Percentiles rank a stretch among this genome's conserved stretches.
phyloP scores from a whole-genome alignment of 164 flowering plant genomes.

The Berberis thunbergii region DNA sequence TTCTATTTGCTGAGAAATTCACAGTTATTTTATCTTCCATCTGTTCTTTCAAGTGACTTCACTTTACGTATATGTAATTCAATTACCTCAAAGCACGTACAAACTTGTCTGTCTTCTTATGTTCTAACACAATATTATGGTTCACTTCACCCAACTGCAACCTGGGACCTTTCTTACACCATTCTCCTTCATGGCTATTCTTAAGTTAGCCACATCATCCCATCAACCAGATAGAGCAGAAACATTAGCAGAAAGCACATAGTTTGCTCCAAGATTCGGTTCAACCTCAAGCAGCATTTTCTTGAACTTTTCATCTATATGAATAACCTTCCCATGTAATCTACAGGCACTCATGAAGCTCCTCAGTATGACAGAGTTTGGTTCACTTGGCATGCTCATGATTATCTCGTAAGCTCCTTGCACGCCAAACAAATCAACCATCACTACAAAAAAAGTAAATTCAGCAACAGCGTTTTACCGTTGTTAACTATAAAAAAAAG shows the following conservation, averaged over 20 bases:
- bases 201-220: conserved; percentile 25
- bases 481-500: too few species aligned
- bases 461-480: too few species aligned
- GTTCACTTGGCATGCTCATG: conserved; percentile 40
- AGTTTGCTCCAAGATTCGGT: conserved; percentile 49
- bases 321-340: conserved; percentile 22
- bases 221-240: conserved; percentile 27
- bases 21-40: too few species aligned
- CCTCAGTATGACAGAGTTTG: conserved; percentile 44
- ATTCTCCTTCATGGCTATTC: conserved; percentile 35
- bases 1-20: too few species aligned
- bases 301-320: conserved; percentile 24
- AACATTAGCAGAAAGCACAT: conserved; percentile 41
- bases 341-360: conserved; percentile 46
- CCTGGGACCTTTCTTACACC: conserved; percentile 48
- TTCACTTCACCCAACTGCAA: conserved; percentile 35
- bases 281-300: conserved; percentile 32
- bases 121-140: neutral
- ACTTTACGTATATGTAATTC: too few species aligned
- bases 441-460: neutral
- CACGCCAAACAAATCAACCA: conserved; percentile 55
- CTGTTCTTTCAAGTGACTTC: too few species aligned
- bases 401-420: conserved; percentile 41
- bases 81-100: too few species aligned
- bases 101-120: neutral